Evolutionary conservation across 2,329 filamentous ascomycete genomes (phyloP), one percentile per base, ranked within the genome.

Genomic region (Beauveria sp.): DNA sequence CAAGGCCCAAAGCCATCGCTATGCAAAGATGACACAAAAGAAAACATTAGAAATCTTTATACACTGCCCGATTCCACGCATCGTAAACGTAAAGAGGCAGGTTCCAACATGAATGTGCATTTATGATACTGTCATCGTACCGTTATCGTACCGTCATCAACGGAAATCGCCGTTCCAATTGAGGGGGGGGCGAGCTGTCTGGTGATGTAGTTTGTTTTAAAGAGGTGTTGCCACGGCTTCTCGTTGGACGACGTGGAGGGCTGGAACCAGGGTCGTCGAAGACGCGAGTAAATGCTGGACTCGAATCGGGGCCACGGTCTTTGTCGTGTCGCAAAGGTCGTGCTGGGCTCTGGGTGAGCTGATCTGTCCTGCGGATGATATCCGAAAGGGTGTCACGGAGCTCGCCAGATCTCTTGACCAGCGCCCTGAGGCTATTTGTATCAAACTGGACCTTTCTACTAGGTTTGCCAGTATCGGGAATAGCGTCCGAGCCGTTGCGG

Each of bases 261-360:
- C 79, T 86, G 14, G 81, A 77, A 45, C 78, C 78, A 1, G 85
- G 84, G 50, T 87, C 84, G 10, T 85, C 83, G 66, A 88, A 88
- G 43, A 88, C 84, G 26, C 83, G 77, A 3, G 84, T 88, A 64
- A 88, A 88, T 1, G 86, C 85, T n/a, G 86, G 86, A 67, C 84
- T 87, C 3, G 82, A 85, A 57, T 86, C 82, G 42, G 74, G 71
- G 26, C 74, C 73, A 9, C 76, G 74, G 49, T 75, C 74, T 14
- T 75, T 74, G 47, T 75, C 74, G 46, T 75, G 70, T 51, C 79
- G 76, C 3, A 80, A 79, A 1, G 81, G 85, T 30, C 77, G 72
- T 9, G 76, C 77, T 2, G 84, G 84, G 67, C 81, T 86, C 63
- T 80, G 78, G 0, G 81, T 81, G 55, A 84, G 76, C 30, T 83